Conservation (phyloP, 1,284 basidiomycete genomes). For the Boletus semigastroideus region DNA sequence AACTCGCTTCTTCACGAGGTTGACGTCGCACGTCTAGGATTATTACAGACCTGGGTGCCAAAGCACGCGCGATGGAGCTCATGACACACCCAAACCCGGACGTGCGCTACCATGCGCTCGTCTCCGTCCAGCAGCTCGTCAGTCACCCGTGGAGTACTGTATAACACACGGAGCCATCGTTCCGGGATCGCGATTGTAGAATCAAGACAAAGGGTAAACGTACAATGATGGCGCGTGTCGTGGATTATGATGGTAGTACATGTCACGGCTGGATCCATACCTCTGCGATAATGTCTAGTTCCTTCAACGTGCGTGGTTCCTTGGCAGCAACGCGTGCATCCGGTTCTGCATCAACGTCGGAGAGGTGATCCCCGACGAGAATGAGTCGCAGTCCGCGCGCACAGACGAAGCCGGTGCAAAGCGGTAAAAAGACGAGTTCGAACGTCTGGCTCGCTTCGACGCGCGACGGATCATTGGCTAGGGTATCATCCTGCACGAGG, state of each 20-base stretch:
- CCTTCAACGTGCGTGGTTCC: slow-evolving; percentile 50
- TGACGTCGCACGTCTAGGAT: slow-evolving; percentile 45
- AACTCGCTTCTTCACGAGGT: neutral
- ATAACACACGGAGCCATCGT: slow-evolving; percentile 9
- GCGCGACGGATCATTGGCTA: slow-evolving; percentile 20
- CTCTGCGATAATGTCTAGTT: slow-evolving; percentile 69
- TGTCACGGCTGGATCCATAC: slow-evolving; percentile 53
- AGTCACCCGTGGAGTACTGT: slow-evolving; percentile 73
- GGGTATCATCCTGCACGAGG: slow-evolving; percentile 26
- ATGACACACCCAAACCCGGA: slow-evolving; percentile 89
- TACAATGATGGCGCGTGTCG: slow-evolving; percentile 4
- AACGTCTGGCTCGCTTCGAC: slow-evolving; percentile 54
- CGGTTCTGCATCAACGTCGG: slow-evolving; percentile 35
- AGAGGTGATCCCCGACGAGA: slow-evolving; percentile 52
- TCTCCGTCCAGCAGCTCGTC: slow-evolving; percentile 80
- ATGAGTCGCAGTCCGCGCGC: slow-evolving; percentile 66
- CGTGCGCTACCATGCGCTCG: slow-evolving; percentile 88
- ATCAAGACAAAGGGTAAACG: slow-evolving; percentile 1
- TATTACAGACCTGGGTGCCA: slow-evolving; percentile 83
- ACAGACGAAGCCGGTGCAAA: slow-evolving; percentile 53
- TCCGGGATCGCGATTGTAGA: neutral
- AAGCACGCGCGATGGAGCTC: slow-evolving; percentile 91
- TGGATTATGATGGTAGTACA: slow-evolving; percentile 10
- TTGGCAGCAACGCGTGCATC: slow-evolving; percentile 15
- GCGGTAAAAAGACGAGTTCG: slow-evolving; percentile 56